Evolutionary conservation across 2,329 filamentous ascomycete species (phyloP), one percentile per base, ranked within the genome.

Genomic region (Septoria petroselini): DNA sequence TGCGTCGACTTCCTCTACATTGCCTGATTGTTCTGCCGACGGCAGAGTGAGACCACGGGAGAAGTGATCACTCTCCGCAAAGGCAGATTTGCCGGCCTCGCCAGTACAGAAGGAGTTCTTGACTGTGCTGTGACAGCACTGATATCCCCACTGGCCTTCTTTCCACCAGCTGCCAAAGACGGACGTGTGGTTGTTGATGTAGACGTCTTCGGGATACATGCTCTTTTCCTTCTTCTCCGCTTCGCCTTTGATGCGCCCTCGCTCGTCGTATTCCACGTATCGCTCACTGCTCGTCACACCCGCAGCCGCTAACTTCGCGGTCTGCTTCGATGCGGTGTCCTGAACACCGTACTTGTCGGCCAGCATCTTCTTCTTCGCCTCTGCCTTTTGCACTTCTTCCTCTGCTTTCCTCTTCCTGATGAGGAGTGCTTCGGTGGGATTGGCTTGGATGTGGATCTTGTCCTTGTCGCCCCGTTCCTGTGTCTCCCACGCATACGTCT

Each of bases 81-180:
- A 90, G 1, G 89, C 91, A 54, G 73, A 73, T 68, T 83, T 94
- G 29, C 93, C 93, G 51, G 87, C 88, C 53, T 93, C 88, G 19
- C 93, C 93, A 0, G 91, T 97, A 69, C 93, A 98, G 65, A 97
- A 98, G 64, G 90, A 95, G 70, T 98, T 97, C 72, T 95, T 96
- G 55, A 95, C 81, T 17, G 83, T 85, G 0, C 90, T 95, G 68
- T 94, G 90, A 74, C 93, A 98, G 70, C 93, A 98, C 17, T 87
- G 81, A 70, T 95, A 98, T 1, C 93, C 93, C 93, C 93, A 98
- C 70, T 85, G 81, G 72, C 96, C 97, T 65, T 88, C 84, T 45
- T 83, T 81, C 93, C 93, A 98, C 93, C 93, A 98, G 64, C 90
- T 95, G 41, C 93, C 93, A 88, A 90, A 98, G 2, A 95, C 85